These are phyloP conservation scores for Fonsecaea monophora DNA, from an alignment of 2,329 filamentous ascomycete species.

Conservation along the genomic window DNA sequence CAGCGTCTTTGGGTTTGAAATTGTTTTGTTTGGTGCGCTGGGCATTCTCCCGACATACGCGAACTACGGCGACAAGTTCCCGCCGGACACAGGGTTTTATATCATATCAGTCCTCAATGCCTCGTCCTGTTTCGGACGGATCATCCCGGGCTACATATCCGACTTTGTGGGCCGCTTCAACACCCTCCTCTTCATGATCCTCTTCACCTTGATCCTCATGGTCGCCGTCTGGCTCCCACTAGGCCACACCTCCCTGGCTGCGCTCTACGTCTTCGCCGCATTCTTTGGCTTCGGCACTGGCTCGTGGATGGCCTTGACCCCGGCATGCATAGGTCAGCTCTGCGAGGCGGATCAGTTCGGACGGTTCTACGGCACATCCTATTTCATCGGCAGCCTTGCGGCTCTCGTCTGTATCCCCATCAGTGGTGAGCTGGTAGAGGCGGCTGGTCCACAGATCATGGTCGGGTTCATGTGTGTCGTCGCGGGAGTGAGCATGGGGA, in stretches of 20 bases:
- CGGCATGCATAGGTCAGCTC: slow-evolving; percentile 56
- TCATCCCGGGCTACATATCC: slow-evolving; percentile 53
- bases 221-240: slow-evolving; percentile 55
- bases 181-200: slow-evolving; percentile 48
- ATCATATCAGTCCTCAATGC: slow-evolving; percentile 55
- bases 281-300: slow-evolving; percentile 60
- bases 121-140: slow-evolving; percentile 52
- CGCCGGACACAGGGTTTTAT: slow-evolving; percentile 49
- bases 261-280: slow-evolving; percentile 54
- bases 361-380: slow-evolving; percentile 57
- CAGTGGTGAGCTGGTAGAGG: slow-evolving; percentile 55
- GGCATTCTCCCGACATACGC: slow-evolving; percentile 58
- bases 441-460: slow-evolving; percentile 53
- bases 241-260: slow-evolving; percentile 48
- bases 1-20: slow-evolving; percentile 56
- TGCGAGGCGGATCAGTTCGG: slow-evolving; percentile 58
- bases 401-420: slow-evolving; percentile 56
- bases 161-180: slow-evolving; percentile 58
- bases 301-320: slow-evolving; percentile 48
- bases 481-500: slow-evolving; percentile 46
- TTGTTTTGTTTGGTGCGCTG: slow-evolving; percentile 58
- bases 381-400: slow-evolving; percentile 55
- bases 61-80: slow-evolving; percentile 46
- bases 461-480: slow-evolving; percentile 57
- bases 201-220: slow-evolving; percentile 51